phyloP scores from a whole-genome alignment of 2,329 filamentous ascomycete species.

The Aspergillus tubingensis region DNA sequence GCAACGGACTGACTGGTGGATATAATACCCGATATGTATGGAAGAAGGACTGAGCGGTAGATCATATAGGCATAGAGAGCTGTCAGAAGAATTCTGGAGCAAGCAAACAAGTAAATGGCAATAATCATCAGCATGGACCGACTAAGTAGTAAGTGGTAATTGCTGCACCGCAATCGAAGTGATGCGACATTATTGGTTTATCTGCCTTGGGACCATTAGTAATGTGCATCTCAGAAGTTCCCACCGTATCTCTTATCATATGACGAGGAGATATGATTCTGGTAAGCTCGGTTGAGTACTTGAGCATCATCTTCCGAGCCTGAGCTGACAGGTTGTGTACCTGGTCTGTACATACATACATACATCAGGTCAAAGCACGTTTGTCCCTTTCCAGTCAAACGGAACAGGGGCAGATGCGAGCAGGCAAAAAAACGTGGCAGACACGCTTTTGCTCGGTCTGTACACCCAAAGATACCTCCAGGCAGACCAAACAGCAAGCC shows the following conservation, averaged over 20 bases:
- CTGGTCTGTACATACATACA: no score
- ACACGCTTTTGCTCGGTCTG: neutral
- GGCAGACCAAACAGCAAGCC: neutral
- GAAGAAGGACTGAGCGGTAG: neutral
- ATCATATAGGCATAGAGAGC: neutral
- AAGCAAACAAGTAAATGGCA: neutral
- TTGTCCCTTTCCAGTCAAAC: neutral
- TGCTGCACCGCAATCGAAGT: neutral
- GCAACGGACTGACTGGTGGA: neutral
- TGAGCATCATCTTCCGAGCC: no score
- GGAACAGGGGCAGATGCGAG: neutral
- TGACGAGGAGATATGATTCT: constrained; percentile 6
- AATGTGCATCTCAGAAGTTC: neutral
- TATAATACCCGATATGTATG: neutral
- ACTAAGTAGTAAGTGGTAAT: neutral
- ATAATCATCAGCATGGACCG: neutral
- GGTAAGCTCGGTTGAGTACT: neutral
- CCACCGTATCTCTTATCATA: constrained; percentile 12
- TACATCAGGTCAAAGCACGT: neutral
- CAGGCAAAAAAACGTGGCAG: constrained; percentile 10
- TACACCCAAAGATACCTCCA: neutral
- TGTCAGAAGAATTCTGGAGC: neutral
- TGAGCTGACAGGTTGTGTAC: neutral
- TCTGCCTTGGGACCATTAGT: neutral
- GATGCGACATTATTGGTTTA: neutral